Conservation (phyloP, 768 basidiomycete species). For the Phylloporus rhodoxanthus region DNA sequence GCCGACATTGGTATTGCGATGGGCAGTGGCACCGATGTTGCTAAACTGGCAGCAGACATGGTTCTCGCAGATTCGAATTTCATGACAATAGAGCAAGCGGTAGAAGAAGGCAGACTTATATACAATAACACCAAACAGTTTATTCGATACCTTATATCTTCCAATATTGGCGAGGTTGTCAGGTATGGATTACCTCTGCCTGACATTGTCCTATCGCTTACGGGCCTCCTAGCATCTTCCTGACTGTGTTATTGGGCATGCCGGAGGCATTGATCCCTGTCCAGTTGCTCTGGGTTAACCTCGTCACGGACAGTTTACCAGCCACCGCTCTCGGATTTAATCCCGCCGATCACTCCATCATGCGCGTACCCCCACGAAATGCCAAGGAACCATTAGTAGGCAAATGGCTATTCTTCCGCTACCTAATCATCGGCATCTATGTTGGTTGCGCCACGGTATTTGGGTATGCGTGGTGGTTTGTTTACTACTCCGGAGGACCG, state of each 20-base stretch:
- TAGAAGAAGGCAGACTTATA: slow-evolving; percentile 95
- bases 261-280: slow-evolving; percentile 98
- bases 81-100: slow-evolving; percentile 91
- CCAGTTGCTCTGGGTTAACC: slow-evolving; percentile 97
- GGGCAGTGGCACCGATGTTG: slow-evolving; percentile 98
- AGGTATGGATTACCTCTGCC: slow-evolving; percentile 34
- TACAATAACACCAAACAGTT: slow-evolving; percentile 99
- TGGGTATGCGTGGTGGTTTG: slow-evolving; percentile 99
- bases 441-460: slow-evolving; percentile 94
- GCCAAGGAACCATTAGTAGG: slow-evolving; percentile 88
- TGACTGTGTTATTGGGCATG: slow-evolving; percentile 97
- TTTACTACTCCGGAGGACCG: slow-evolving; percentile 84
- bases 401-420: slow-evolving; percentile 93
- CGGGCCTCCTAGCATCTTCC: slow-evolving; percentile 67
- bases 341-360: slow-evolving; percentile 93
- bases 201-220: neutral
- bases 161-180: slow-evolving; percentile 96
- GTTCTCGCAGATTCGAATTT: slow-evolving; percentile 97
- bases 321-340: slow-evolving; percentile 98
- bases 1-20: slow-evolving; percentile 98
- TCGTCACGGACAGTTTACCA: slow-evolving; percentile 94
- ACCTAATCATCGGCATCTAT: slow-evolving; percentile 88
- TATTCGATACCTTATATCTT: slow-evolving; percentile 97
- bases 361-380: slow-evolving; percentile 89
- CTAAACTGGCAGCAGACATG: slow-evolving; percentile 97